phyloP scores from a whole-genome alignment of 768 basidiomycete species.

The Auriscalpium microsporum region DNA sequence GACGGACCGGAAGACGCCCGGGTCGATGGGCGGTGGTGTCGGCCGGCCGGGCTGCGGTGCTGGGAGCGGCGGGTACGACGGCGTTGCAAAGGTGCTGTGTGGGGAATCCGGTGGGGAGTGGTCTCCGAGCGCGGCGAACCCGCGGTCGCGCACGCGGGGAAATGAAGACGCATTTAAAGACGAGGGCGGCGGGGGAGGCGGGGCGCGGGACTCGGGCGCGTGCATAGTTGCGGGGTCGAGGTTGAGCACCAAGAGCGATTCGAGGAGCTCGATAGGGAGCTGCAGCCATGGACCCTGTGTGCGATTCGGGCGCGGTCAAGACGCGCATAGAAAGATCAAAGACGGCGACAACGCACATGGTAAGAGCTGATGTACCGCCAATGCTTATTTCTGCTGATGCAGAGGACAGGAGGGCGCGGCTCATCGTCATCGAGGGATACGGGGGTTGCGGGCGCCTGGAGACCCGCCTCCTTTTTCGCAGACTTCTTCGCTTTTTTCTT shows the following conservation, averaged over 20 bases:
- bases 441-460: conserved; percentile 45
- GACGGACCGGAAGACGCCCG: conserved; percentile 76
- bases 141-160: conserved; percentile 33
- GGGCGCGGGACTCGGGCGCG: conserved; percentile 31
- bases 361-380: conserved; percentile 92
- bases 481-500: conserved; percentile 58
- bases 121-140: conserved; percentile 34
- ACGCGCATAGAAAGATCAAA: conserved; percentile 1
- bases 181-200: conserved; percentile 31
- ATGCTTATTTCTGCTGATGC: conserved; percentile 89
- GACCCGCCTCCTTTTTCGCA: conserved; percentile 67
- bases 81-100: conserved; percentile 20
- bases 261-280: conserved; percentile 77
- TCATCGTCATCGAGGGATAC: conserved; percentile 30
- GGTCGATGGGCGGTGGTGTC: conserved; percentile 81
- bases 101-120: conserved; percentile 28
- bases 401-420: conserved; percentile 56
- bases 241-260: conserved; percentile 73
- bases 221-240: conserved; percentile 61
- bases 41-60: conserved; percentile 54
- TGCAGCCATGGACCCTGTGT: conserved; percentile 85
- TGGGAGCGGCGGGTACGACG: conserved; percentile 41
- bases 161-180: conserved; percentile 18
- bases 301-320: background rate
- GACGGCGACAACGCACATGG: conserved; percentile 47